Evolutionary conservation across 2,329 filamentous ascomycete species (phyloP).

Genomic region (Pseudocercospora vitis): DNA sequence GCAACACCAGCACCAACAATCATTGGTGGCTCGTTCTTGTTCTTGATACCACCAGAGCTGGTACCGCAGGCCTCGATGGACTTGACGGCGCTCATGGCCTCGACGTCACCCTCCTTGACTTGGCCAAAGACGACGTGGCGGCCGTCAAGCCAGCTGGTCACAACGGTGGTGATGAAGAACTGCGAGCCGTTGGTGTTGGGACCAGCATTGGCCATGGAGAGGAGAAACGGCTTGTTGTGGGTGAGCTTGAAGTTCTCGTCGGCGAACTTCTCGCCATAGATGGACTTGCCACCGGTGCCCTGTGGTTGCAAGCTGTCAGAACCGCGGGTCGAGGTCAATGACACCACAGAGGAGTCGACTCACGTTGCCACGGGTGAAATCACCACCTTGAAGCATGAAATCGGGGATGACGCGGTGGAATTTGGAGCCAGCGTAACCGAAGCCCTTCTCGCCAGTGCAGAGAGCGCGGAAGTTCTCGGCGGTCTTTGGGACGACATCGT

Average conservation of each 20-base stretch:
- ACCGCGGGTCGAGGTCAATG: background rate
- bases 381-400: constrained; percentile 98
- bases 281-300: constrained; percentile 95
- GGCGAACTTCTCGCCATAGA: constrained; percentile 95
- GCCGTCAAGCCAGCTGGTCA: constrained; percentile 69
- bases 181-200: constrained; percentile 86
- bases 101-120: constrained; percentile 57
- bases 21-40: constrained; percentile 1
- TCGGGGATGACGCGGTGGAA: constrained; percentile 98
- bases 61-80: constrained; percentile 61
- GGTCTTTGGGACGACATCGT: constrained; percentile 86
- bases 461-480: constrained; percentile 94
- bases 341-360: constrained; percentile 37
- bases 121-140: constrained; percentile 85
- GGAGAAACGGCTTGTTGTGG: constrained; percentile 87
- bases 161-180: constrained; percentile 71
- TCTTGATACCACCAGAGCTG: constrained; percentile 45
- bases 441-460: constrained; percentile 92
- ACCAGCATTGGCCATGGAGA: constrained; percentile 98
- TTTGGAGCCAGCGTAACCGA: constrained; percentile 74
- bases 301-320: constrained; percentile 42
- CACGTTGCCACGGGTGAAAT: constrained; percentile 94
- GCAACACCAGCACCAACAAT: constrained; percentile 53
- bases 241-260: constrained; percentile 94
- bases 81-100: constrained; percentile 57